These are phyloP conservation scores for Brassica juncea DNA, from an alignment of 345 rosid genomes.

Conservation along the genomic window DNA sequence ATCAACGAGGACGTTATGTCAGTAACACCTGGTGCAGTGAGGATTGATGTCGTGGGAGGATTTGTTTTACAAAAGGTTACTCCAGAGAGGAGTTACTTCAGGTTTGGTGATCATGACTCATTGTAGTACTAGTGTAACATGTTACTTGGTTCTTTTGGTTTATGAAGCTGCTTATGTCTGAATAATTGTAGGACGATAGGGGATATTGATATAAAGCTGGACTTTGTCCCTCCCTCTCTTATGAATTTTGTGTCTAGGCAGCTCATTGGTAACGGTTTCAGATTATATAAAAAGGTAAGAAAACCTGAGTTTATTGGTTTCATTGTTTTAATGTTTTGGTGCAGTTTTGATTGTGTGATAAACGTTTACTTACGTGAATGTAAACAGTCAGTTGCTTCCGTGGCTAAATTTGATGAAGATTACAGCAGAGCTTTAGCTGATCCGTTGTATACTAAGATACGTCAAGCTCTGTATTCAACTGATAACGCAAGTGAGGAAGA, in stretches of 20 bases:
- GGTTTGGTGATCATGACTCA: slow-evolving; percentile 56
- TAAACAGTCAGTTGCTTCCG: slow-evolving; percentile 70
- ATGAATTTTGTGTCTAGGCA: slow-evolving; percentile 89
- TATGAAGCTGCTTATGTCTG: slow-evolving; percentile 7
- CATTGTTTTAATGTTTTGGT: neutral
- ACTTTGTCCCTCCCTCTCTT: slow-evolving; percentile 85
- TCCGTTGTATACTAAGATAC: slow-evolving; percentile 63
- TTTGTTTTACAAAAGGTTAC: slow-evolving; percentile 89
- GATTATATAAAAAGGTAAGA: slow-evolving; percentile 85
- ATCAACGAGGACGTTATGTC: slow-evolving; percentile 59
- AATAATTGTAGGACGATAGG: slow-evolving; percentile 67
- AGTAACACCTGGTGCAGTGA: slow-evolving; percentile 66
- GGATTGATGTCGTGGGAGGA: slow-evolving; percentile 84
- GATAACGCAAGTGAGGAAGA: slow-evolving; percentile 14
- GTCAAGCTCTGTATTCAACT: slow-evolving; percentile 52
- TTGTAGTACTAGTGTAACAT: neutral
- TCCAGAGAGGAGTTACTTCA: slow-evolving; percentile 76
- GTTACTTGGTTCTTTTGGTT: neutral
- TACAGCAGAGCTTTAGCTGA: slow-evolving; percentile 62
- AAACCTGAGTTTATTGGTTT: neutral
- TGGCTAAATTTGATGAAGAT: slow-evolving; percentile 61
- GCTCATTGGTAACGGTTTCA: slow-evolving; percentile 85
- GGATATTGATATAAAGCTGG: slow-evolving; percentile 84
- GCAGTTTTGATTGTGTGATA: neutral
- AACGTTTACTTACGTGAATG: neutral